These are phyloP conservation scores for Zygosaccharomyces sapae DNA, from an alignment of 1,139 yeast species.

Conservation along the genomic window DNA sequence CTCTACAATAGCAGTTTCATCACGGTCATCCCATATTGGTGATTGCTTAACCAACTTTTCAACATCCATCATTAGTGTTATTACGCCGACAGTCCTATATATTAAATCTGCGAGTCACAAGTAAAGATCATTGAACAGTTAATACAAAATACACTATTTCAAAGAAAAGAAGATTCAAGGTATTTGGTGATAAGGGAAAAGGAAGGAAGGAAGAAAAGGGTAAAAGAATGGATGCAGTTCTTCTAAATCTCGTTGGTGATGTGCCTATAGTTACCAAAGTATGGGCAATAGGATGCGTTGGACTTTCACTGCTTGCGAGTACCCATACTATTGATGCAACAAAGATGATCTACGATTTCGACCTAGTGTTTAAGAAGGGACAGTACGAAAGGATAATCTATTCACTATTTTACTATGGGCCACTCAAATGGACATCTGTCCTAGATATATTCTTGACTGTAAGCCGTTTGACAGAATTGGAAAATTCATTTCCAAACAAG, in stretches of 20 bases:
- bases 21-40: slow-evolving; percentile 24
- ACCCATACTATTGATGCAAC: slow-evolving; percentile 25
- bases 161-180: no score
- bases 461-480: slow-evolving; percentile 26
- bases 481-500: slow-evolving; percentile 25
- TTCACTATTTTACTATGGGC: slow-evolving; percentile 31
- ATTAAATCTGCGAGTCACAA: no score
- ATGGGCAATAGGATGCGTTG: slow-evolving; percentile 31
- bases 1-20: slow-evolving; percentile 21
- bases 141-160: no score
- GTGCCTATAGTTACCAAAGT: slow-evolving; percentile 30
- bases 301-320: slow-evolving; percentile 25
- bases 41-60: background rate
- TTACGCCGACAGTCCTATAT: no score
- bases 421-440: slow-evolving; percentile 24
- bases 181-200: no score
- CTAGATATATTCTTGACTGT: slow-evolving; percentile 25
- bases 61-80: no score
- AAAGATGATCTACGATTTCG: slow-evolving; percentile 29
- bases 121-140: no score
- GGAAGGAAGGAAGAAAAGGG: no score
- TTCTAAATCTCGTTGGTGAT: slow-evolving; percentile 30
- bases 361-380: slow-evolving; percentile 30
- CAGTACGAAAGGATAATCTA: slow-evolving; percentile 30
- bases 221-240: slow-evolving; percentile 29